Percentiles rank a stretch among this genome's conserved stretches.
Evolutionary conservation across 2,329 filamentous ascomycete genomes (phyloP).

Genomic region (Lachnellula occidentalis): DNA sequence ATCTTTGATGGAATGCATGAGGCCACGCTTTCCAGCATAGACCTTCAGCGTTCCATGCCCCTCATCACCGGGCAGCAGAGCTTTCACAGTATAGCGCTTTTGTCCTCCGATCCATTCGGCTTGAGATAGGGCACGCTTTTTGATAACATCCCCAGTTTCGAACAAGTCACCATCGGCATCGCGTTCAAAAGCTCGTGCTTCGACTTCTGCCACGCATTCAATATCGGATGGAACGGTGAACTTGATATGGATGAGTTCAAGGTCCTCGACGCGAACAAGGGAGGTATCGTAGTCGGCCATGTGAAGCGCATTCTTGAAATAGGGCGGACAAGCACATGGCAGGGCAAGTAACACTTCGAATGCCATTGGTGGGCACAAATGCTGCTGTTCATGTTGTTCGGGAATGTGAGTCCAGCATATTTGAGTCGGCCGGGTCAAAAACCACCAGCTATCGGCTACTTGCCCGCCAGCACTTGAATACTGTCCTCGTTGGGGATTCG

Average conservation of each 20-base stretch:
- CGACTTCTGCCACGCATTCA: conserved; percentile 87
- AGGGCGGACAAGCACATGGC: conserved; percentile 79
- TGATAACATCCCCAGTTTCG: conserved; percentile 81
- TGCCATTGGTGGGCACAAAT: conserved; percentile 82
- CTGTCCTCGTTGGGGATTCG: conserved; percentile 70
- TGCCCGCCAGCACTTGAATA: conserved; percentile 70
- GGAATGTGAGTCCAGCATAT: conserved; percentile 96
- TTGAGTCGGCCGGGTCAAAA: conserved; percentile 82
- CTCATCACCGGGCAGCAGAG: conserved; percentile 84
- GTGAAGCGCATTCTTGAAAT: conserved; percentile 75
- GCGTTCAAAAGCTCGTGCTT: conserved; percentile 71
- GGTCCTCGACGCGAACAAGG: conserved; percentile 75
- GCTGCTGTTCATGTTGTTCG: conserved; percentile 80
- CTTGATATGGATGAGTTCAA: conserved; percentile 89
- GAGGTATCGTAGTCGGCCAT: conserved; percentile 91
- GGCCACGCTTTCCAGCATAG: conserved; percentile 86
- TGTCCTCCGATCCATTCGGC: conserved; percentile 83
- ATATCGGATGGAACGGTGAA: conserved; percentile 84
- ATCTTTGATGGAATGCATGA: conserved; percentile 97
- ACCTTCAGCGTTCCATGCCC: conserved; percentile 82
- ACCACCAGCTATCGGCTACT: conserved; percentile 84
- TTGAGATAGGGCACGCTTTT: conserved; percentile 82
- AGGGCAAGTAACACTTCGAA: conserved; percentile 82
- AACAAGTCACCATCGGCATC: conserved; percentile 90
- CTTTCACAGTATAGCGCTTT: conserved; percentile 92